Evolutionary conservation across 192 early-diverging fungal genomes (phyloP).

Genomic region (Phlyctochytrium planicorne): DNA sequence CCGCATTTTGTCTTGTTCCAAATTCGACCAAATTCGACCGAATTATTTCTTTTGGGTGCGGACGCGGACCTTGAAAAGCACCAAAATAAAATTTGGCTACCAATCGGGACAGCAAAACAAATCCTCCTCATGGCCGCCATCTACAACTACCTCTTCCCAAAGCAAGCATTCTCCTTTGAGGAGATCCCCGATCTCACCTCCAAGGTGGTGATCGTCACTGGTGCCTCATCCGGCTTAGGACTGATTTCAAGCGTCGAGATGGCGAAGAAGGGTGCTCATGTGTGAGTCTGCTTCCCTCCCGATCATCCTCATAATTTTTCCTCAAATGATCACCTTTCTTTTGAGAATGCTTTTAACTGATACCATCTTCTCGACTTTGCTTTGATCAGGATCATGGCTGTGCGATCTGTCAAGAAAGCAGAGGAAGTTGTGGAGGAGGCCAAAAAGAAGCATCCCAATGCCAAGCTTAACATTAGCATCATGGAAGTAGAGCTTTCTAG

Average conservation of each 20-base stretch:
- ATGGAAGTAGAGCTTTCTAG: conserved; percentile 30
- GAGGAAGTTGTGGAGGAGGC: conserved; percentile 28
- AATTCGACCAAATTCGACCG: no score
- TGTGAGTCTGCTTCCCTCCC: not conserved
- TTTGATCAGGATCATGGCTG: conserved; percentile 14
- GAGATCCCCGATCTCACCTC: conserved; percentile 25
- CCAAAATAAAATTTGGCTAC: no score
- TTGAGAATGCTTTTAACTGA: not conserved
- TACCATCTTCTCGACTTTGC: not conserved
- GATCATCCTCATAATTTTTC: no score
- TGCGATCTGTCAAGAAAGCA: conserved; percentile 24
- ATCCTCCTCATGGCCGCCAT: no score
- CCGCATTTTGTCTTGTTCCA: no score
- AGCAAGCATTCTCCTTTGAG: no score
- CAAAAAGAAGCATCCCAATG: not conserved
- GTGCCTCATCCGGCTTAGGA: conserved; percentile 20
- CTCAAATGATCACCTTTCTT: no score
- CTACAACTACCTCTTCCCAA: no score
- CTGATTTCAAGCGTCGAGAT: conserved; percentile 11
- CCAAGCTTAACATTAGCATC: conserved; percentile 32
- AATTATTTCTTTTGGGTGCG: no score
- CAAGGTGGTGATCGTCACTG: conserved; percentile 30
- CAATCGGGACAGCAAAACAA: no score
- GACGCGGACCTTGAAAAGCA: no score
- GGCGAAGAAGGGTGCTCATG: conserved; percentile 19